Percentiles rank a stretch among this genome's conserved stretches.
phyloP scores from a whole-genome alignment of 2,329 filamentous ascomycete genomes.

The Sporothrix luriei region DNA sequence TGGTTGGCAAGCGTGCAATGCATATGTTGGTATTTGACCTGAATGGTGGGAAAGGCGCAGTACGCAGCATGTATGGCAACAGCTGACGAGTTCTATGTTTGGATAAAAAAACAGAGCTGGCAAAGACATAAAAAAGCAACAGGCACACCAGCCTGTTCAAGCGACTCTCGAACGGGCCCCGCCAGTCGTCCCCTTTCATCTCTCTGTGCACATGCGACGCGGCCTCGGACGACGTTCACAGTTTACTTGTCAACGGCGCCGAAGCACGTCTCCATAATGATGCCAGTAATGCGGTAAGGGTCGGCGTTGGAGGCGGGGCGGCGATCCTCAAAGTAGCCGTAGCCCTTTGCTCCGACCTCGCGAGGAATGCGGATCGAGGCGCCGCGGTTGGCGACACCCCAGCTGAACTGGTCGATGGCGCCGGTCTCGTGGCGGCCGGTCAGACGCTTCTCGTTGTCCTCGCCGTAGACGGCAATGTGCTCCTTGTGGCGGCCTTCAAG shows the following conservation, averaged over 20 bases:
- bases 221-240: background rate
- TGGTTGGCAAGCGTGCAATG: slow-evolving; percentile 25
- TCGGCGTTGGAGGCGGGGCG: slow-evolving; percentile 75
- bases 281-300: slow-evolving; percentile 68
- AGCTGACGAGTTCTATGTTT: slow-evolving; percentile 26
- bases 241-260: slow-evolving; percentile 35
- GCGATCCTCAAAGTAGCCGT: slow-evolving; percentile 63
- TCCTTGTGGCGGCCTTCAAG: slow-evolving; percentile 75
- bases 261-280: slow-evolving; percentile 43
- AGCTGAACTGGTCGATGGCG: slow-evolving; percentile 88
- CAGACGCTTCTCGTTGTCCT: slow-evolving; percentile 92
- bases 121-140: slow-evolving; percentile 15
- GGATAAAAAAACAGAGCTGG: slow-evolving; percentile 6
- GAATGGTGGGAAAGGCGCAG: slow-evolving; percentile 12
- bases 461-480: slow-evolving; percentile 89
- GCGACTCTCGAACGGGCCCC: background rate
- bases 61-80: slow-evolving; percentile 27
- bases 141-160: slow-evolving; percentile 6
- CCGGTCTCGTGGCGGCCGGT: slow-evolving; percentile 95
- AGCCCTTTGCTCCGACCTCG: slow-evolving; percentile 74
- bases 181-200: background rate
- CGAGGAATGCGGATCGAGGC: slow-evolving; percentile 79
- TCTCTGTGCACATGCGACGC: background rate
- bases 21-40: slow-evolving; percentile 24
- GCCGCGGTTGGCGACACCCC: slow-evolving; percentile 93